These are phyloP conservation scores for Madurella mycetomatis DNA, from an alignment of 2,329 filamentous ascomycete genomes.

Conservation along the genomic window DNA sequence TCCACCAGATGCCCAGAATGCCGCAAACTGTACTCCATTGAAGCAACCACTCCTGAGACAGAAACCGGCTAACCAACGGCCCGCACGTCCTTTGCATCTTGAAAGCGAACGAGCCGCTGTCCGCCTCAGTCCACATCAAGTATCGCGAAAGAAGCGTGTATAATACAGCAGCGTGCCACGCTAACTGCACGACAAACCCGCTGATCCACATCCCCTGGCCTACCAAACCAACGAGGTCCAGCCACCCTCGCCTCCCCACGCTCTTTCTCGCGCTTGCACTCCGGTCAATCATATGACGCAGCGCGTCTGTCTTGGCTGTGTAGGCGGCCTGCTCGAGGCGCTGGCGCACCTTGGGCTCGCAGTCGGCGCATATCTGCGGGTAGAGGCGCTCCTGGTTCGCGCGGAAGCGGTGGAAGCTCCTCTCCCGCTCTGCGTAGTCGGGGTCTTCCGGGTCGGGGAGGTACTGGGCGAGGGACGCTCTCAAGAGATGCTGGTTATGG, in stretches of 20 bases:
- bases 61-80: constrained; percentile 37
- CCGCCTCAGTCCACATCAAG: neutral
- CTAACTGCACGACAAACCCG: constrained; percentile 43
- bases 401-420: constrained; percentile 65
- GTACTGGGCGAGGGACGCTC: constrained; percentile 73
- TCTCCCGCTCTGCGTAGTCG: constrained; percentile 64
- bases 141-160: constrained; percentile 24
- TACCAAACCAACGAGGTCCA: constrained; percentile 41
- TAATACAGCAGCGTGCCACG: constrained; percentile 46
- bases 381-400: constrained; percentile 74
- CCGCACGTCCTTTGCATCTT: constrained; percentile 10
- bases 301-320: constrained; percentile 75
- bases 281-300: constrained; percentile 70
- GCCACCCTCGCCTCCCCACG: constrained; percentile 35
- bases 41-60: constrained; percentile 38
- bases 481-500: constrained; percentile 83
- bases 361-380: constrained; percentile 80
- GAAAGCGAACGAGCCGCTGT: constrained; percentile 2
- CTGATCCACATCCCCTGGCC: constrained; percentile 46
- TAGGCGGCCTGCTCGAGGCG: constrained; percentile 70
- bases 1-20: constrained; percentile 60
- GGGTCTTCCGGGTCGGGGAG: constrained; percentile 63
- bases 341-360: constrained; percentile 67
- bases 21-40: constrained; percentile 47
- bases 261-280: constrained; percentile 43